Percentiles rank a stretch among this genome's conserved stretches.
These are phyloP conservation scores for Phylloporus scabripes DNA, from an alignment of 768 basidiomycete species.

Conservation along the genomic window DNA sequence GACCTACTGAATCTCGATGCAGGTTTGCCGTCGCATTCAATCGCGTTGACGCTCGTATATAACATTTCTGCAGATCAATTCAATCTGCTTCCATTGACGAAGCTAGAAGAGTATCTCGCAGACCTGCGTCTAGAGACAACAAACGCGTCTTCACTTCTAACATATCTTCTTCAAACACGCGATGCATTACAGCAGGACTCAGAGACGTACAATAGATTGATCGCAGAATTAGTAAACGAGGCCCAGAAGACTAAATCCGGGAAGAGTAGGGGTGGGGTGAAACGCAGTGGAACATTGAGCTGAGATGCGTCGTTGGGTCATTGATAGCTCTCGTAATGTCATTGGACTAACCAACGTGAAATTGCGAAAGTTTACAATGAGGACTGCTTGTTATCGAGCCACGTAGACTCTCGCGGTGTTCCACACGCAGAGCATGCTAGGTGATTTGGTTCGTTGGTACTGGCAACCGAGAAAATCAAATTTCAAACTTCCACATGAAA, in stretches of 20 bases:
- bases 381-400: not conserved
- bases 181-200: conserved; percentile 83
- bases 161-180: conserved; percentile 73
- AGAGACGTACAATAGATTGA: conserved; percentile 85
- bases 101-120: conserved; percentile 59
- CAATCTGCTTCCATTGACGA: conserved; percentile 61
- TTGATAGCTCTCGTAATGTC: not conserved
- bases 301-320: conserved; percentile 5
- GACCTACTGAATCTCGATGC: conserved; percentile 59
- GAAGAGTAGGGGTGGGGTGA: conserved; percentile 44
- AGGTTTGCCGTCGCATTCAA: conserved; percentile 42
- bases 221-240: conserved; percentile 88
- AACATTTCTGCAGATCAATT: conserved; percentile 51
- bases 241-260: conserved; percentile 78
- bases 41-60: conserved; percentile 4
- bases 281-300: conserved; percentile 46
- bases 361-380: no score
- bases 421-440: conserved; percentile 60
- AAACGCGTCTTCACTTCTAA: conserved; percentile 68
- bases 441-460: conserved; percentile 47
- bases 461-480: conserved; percentile 23
- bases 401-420: conserved; percentile 38
- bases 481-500: not conserved
- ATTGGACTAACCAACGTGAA: not conserved
- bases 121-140: conserved; percentile 70